Conservation (phyloP, 106 monocot genomes). For the Dactylorhiza incarnata region DNA sequence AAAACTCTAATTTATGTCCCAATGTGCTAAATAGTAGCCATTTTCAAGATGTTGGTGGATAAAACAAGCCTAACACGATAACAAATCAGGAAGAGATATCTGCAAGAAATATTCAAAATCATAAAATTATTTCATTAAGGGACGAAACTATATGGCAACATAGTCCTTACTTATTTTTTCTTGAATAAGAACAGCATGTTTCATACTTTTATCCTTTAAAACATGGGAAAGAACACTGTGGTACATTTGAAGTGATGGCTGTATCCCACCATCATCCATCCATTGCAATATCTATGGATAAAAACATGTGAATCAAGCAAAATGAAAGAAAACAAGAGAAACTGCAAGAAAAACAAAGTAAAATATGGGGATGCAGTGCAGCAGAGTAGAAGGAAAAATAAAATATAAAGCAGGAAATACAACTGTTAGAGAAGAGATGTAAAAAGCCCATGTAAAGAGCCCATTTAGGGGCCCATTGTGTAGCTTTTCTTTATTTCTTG, state of each 20-base stretch:
- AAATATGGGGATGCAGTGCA: not conserved
- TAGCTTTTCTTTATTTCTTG: too few relatives aligned
- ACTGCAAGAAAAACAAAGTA: not conserved
- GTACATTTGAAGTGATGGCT: slow-evolving; percentile 58
- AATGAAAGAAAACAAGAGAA: not conserved
- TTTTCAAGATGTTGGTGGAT: not conserved
- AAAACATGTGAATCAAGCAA: not conserved
- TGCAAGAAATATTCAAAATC: not conserved
- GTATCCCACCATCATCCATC: slow-evolving; percentile 87
- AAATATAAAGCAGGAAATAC: not conserved
- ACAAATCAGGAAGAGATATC: not conserved
- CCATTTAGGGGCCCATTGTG: too few relatives aligned
- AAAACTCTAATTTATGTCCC: too few relatives aligned
- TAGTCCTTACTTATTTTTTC: slow-evolving; percentile 37
- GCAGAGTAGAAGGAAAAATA: not conserved
- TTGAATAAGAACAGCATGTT: slow-evolving; percentile 37
- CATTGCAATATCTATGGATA: slow-evolving; percentile 62
- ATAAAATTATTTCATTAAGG: not conserved
- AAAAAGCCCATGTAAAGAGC: too few relatives aligned
- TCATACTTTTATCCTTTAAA: slow-evolving; percentile 30
- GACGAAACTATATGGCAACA: not conserved
- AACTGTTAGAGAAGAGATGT: too few relatives aligned
- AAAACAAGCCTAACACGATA: not conserved
- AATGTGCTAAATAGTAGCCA: not conserved
- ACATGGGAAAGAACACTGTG: slow-evolving; percentile 41